Base-by-base conservation (phyloP, 1,284 basidiomycete genomes). In the Schizophyllum amplum region DNA sequence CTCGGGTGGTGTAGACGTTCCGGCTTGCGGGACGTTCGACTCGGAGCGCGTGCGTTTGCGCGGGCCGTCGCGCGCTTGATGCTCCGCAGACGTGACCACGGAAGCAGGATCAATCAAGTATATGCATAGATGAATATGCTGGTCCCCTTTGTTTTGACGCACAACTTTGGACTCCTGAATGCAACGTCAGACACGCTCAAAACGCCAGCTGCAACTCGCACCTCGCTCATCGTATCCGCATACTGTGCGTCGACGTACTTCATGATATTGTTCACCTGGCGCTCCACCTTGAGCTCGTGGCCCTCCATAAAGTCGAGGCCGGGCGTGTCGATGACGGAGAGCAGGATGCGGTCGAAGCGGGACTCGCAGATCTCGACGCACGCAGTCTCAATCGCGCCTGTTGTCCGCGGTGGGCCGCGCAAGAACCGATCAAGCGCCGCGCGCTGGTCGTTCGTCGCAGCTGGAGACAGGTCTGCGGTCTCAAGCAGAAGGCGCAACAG, bases 111-210 rank as follows among this genome's bases (percentile, higher is more conserved):
- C 87, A 64, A 92, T 79, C 78, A 90, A 79, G 70, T 92, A 92
- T 60, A 92, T 86, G 68, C 86, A 92, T 87, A 92, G 70, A 71
- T 92, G 87, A 65, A 92, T 83, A 66, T 91, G 87, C 66, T 90
- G 84, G 70, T 92, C 90, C 56, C 87, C 90, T 71, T 87, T 90
- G 72, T 81, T 90, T 67, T 89, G 83, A 62, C 90, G 80, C 54
- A 92, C 74, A 49, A 92, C 87, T 76, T 92, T 92, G 59, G 85
- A 86, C 76, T 92, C 89, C 90, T 91, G 59, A 54, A 60, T 53
- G 46, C 47, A 26, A 17, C 42, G n/a, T 46, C n/a, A n/a, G n/a
- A 46, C 42, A 46, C 11, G 11, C 11, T 46, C 24, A 26, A 48
- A 55, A 25, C 24, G 53, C 46, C 56, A 22, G 51, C 26, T 49